These are phyloP conservation scores for Camellia japonica DNA, from an alignment of 148 eudicot genomes.

Conservation along the genomic window DNA sequence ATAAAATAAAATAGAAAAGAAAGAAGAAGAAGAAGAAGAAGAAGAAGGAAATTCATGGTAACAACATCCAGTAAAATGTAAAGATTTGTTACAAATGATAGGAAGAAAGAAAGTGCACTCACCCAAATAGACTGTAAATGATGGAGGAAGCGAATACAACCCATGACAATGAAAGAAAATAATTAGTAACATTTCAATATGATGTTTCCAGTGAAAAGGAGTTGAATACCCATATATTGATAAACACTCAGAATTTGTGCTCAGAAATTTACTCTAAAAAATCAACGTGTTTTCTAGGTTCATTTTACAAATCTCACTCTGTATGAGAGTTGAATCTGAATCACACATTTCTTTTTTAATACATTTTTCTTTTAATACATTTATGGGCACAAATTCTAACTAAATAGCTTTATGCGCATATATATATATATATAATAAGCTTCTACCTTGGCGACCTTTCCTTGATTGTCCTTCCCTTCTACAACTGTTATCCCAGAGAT, in stretches of 20 bases:
- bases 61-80: no score
- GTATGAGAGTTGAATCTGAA: no score
- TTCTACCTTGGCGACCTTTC: constrained; percentile 91
- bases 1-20: background rate
- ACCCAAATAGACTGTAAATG: constrained; percentile 74
- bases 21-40: background rate
- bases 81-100: background rate
- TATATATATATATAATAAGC: background rate
- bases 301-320: no score
- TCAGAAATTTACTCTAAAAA: no score
- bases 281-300: no score
- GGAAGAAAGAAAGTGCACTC: constrained; percentile 27
- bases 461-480: constrained; percentile 97
- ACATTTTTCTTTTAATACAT: background rate
- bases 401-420: background rate
- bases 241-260: no score
- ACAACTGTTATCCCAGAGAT: constrained; percentile 94
- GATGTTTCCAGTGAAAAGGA: background rate
- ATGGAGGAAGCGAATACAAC: constrained; percentile 7
- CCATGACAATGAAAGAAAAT: constrained; percentile 16
- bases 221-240: background rate
- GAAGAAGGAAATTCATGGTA: background rate
- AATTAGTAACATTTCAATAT: constrained; percentile 15
- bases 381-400: no score
- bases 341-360: no score